phyloP scores from a whole-genome alignment of 352 stramenopile species.

The Globisporangium yorkense region DNA sequence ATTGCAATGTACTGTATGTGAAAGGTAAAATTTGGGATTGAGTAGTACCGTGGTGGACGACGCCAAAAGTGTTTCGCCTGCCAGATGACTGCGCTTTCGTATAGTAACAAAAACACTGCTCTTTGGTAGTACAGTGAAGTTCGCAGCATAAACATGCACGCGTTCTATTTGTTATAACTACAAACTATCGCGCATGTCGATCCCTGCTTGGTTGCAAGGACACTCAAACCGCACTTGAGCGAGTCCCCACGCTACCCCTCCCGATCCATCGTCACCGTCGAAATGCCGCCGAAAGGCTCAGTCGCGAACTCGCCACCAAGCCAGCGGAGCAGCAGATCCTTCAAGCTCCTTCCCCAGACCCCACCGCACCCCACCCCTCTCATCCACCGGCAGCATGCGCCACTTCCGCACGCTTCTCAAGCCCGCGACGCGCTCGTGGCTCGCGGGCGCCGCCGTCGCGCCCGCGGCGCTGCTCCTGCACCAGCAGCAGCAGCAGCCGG shows the following conservation, averaged over 20 bases:
- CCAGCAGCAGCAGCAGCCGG: constrained; percentile 13
- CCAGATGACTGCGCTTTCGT: too few species aligned
- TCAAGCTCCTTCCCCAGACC: background rate
- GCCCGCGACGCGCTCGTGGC: constrained; percentile 19
- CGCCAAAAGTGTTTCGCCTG: too few species aligned
- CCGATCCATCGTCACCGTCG: background rate
- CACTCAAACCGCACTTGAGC: background rate
- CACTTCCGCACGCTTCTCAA: constrained; percentile 14
- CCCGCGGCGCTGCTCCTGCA: constrained; percentile 18
- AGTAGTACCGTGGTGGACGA: too few species aligned
- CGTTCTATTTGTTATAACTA: background rate
- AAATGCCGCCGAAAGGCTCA: background rate
- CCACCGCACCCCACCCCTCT: background rate
- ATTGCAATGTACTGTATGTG: too few species aligned
- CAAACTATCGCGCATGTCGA: background rate
- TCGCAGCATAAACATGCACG: background rate
- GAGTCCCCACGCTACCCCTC: background rate
- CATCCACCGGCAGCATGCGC: constrained; percentile 2
- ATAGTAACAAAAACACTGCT: too few species aligned
- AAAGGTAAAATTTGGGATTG: too few species aligned
- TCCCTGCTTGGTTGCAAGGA: background rate
- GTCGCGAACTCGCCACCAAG: background rate
- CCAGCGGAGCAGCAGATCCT: background rate
- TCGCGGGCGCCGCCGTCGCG: constrained; percentile 19
- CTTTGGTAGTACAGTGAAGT: too few species aligned